Percentiles rank a stretch among this genome's conserved stretches.
Evolutionary conservation across 495 filamentous ascomycete genomes (phyloP).

Genomic region (Pyrenula aspistea): DNA sequence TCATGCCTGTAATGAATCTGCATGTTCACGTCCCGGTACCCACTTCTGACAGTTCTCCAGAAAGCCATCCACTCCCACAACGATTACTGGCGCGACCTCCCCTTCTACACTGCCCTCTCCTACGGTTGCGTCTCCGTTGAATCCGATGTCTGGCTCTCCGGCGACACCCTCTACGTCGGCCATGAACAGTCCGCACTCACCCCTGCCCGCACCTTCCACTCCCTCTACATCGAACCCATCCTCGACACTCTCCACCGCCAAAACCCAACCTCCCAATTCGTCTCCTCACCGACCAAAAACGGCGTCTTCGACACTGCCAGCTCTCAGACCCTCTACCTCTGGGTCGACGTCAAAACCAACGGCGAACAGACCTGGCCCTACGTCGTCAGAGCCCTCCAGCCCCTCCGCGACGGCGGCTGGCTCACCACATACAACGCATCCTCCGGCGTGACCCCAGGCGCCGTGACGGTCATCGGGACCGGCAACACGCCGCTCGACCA

Average conservation of each 20-base stretch:
- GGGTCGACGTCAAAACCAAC: conserved; percentile 60
- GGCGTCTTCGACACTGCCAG: conserved; percentile 38
- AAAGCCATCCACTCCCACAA: conserved; percentile 10
- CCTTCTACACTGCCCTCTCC: conserved; percentile 37
- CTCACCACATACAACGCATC: conserved; percentile 44
- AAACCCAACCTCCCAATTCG: conserved; percentile 27
- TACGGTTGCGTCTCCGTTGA: conserved; percentile 63
- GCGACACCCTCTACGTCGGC: conserved; percentile 52
- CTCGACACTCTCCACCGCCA: conserved; percentile 37
- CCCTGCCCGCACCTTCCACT: conserved; percentile 37
- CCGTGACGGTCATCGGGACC: conserved; percentile 69
- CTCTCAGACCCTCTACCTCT: conserved; percentile 51
- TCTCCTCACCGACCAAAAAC: conserved; percentile 25
- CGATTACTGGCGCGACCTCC: conserved; percentile 36
- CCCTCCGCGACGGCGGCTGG: conserved; percentile 50
- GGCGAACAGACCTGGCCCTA: conserved; percentile 36
- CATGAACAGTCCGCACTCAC: conserved; percentile 39
- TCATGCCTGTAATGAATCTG: conserved; percentile 28
- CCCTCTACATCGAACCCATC: conserved; percentile 48
- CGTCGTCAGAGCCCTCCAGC: conserved; percentile 49
- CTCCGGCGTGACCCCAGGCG: conserved; percentile 31
- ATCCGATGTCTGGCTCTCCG: conserved; percentile 79
- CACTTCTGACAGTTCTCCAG: too few species aligned
- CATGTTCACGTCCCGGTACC: too few species aligned
- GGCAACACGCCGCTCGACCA: conserved; percentile 64